Base-by-base conservation (phyloP, 2,329 filamentous ascomycete species). In the Aureobasidium vineae region DNA sequence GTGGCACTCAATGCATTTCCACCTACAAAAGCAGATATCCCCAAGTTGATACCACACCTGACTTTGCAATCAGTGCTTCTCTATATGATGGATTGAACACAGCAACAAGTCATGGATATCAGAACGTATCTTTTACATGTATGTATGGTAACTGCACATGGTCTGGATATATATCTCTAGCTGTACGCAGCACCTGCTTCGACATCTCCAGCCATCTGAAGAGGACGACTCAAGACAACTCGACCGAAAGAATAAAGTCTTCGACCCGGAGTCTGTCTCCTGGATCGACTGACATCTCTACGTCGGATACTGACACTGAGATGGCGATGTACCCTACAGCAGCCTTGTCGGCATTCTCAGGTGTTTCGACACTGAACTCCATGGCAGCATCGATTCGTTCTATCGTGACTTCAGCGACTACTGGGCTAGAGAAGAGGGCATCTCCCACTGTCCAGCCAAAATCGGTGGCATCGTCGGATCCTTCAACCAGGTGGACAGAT, bases 91-190 rank as follows among this genome's bases (percentile, higher is more conserved):
- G 49, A 5, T 16, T 64, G 5, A 64, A 53, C 7, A 19, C 49
- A 43, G 47, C 49, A 23, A 16, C 15, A 7, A 23, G 16, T 23
- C 23, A 36, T n/a, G 26, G n/a, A 2, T 31, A 31, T 3, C 38
- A 36, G 13, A 47, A 53, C 5, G 21, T 54, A 2, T 31, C 47
- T 2, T 54, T 64, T n/a, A 41, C n/a, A 4, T 64, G 61, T 16
- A 5, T 23, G 2, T 64, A 23, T 6, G 61, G 61, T 13, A 64
- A 64, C n/a, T 65, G 61, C 50, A 65, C 61, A 6, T 65, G 61
- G 61, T 1, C 33, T 28, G 10, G 16, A 10, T 65, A 45, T 15
- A 38, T 10, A n/a, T 65, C 61, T 0, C 1, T 54, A 3, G 61
- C 38, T 40, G 26, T 65, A 23, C 45, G 50, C 5, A 56, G 28